These are phyloP conservation scores for Backusella morwellensis DNA, from an alignment of 192 early-diverging fungal genomes.

Conservation along the genomic window DNA sequence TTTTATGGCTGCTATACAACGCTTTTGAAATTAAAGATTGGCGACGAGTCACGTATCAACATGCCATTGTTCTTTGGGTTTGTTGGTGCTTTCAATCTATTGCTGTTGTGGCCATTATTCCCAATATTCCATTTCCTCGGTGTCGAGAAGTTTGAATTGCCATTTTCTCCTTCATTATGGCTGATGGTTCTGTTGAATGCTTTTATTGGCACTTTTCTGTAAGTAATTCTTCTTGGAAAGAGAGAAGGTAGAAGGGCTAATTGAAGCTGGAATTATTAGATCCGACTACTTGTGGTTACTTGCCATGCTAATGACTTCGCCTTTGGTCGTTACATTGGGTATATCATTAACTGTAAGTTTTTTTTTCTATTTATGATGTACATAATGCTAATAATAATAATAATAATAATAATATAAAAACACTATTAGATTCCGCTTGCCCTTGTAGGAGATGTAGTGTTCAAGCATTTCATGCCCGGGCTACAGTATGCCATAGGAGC, in stretches of 20 bases:
- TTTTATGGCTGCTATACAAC: conserved; percentile 80
- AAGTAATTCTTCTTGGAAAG: conserved; percentile 17
- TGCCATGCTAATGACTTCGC: conserved; percentile 79
- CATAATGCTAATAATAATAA: too few species aligned
- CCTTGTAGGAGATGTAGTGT: conserved; percentile 67
- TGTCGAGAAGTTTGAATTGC: conserved; percentile 66
- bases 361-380: conserved; percentile 12
- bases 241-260: background rate
- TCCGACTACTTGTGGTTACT: conserved; percentile 80
- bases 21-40: conserved; percentile 67
- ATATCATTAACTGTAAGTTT: conserved; percentile 63
- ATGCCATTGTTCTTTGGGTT: conserved; percentile 78
- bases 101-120: conserved; percentile 68
- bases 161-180: conserved; percentile 50
- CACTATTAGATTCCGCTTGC: conserved; percentile 56
- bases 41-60: conserved; percentile 65
- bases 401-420: too few species aligned
- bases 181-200: conserved; percentile 70
- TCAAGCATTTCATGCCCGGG: conserved; percentile 55
- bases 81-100: conserved; percentile 71
- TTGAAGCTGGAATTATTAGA: conserved; percentile 23
- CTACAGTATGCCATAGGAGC: conserved; percentile 65
- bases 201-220: conserved; percentile 75
- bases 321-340: conserved; percentile 77
- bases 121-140: conserved; percentile 55